These are phyloP conservation scores for Wickerhamiella slavikovae DNA, from an alignment of 805 yeast genomes.

Conservation along the genomic window DNA sequence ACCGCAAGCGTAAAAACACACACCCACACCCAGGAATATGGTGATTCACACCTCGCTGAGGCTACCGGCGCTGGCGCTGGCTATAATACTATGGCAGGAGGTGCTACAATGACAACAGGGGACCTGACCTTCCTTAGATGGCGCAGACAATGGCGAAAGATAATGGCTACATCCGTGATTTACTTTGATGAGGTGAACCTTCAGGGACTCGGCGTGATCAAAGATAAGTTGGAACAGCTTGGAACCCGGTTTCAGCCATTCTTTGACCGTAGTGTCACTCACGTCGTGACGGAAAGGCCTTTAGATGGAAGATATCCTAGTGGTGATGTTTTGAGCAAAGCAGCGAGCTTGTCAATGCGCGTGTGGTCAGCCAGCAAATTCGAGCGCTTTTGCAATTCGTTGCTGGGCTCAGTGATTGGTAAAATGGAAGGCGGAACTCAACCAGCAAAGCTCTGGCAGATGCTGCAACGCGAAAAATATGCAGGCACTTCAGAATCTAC, in stretches of 20 bases:
- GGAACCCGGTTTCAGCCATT: slow-evolving; percentile 31
- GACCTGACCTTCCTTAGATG: slow-evolving; percentile 18
- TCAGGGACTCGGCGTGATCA: slow-evolving; percentile 11
- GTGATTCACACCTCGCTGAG: too few relatives aligned
- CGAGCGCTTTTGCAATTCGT: slow-evolving; percentile 39
- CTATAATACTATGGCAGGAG: too few relatives aligned
- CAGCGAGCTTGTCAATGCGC: slow-evolving; percentile 39
- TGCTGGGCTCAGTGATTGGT: slow-evolving; percentile 6
- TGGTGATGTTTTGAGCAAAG: slow-evolving; percentile 46
- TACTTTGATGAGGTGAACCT: slow-evolving; percentile 35
- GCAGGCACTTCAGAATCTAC: slow-evolving; percentile 74
- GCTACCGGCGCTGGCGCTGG: too few relatives aligned
- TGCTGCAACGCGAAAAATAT: slow-evolving; percentile 66
- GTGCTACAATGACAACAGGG: background rate
- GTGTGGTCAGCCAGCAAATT: slow-evolving; percentile 83
- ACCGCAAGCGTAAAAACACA: too few relatives aligned
- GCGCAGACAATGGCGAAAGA: slow-evolving; percentile 45
- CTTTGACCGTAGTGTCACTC: slow-evolving; percentile 44
- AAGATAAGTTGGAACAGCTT: slow-evolving; percentile 12
- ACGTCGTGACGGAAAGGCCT: slow-evolving; percentile 52
- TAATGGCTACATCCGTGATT: slow-evolving; percentile 36
- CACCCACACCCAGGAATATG: too few relatives aligned
- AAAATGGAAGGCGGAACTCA: slow-evolving; percentile 2
- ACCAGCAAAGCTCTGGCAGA: slow-evolving; percentile 24
- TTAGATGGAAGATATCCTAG: slow-evolving; percentile 24